These are phyloP conservation scores for Auriculariales sp. DNA, from an alignment of 768 basidiomycete genomes.

Conservation along the genomic window DNA sequence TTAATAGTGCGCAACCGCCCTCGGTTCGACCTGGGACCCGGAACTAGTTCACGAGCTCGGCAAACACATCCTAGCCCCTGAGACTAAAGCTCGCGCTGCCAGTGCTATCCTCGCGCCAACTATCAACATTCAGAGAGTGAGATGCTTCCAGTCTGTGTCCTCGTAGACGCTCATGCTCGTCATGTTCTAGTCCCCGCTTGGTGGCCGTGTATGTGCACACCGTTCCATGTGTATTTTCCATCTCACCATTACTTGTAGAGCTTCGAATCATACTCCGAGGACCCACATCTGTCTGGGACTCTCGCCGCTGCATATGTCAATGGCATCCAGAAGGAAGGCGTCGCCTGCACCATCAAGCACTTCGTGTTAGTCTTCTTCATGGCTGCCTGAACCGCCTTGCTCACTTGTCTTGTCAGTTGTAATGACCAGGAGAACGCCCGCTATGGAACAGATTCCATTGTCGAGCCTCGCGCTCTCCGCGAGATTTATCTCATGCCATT, in stretches of 20 bases:
- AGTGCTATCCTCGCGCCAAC: slow-evolving; percentile 57
- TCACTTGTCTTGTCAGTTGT: slow-evolving; percentile 13
- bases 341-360: slow-evolving; percentile 61
- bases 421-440: slow-evolving; percentile 68
- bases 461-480: slow-evolving; percentile 50
- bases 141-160: no score
- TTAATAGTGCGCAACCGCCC: slow-evolving; percentile 45
- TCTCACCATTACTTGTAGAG: no score
- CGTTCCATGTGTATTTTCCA: no score
- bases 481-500: slow-evolving; percentile 69
- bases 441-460: slow-evolving; percentile 44
- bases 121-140: slow-evolving; percentile 65
- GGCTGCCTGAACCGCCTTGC: neutral
- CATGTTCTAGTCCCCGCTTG: slow-evolving; percentile 40
- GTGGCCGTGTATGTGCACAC: slow-evolving; percentile 27
- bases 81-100: slow-evolving; percentile 51
- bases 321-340: slow-evolving; percentile 50
- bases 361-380: slow-evolving; percentile 35
- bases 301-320: slow-evolving; percentile 53
- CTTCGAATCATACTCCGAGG: slow-evolving; percentile 64
- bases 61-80: slow-evolving; percentile 42
- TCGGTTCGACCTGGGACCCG: slow-evolving; percentile 56
- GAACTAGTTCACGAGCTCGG: slow-evolving; percentile 42
- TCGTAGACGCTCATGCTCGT: no score
- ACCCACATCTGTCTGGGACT: slow-evolving; percentile 53